Conservation (phyloP, 768 basidiomycete genomes). For the Pleurotus salmoneostramineus region DNA sequence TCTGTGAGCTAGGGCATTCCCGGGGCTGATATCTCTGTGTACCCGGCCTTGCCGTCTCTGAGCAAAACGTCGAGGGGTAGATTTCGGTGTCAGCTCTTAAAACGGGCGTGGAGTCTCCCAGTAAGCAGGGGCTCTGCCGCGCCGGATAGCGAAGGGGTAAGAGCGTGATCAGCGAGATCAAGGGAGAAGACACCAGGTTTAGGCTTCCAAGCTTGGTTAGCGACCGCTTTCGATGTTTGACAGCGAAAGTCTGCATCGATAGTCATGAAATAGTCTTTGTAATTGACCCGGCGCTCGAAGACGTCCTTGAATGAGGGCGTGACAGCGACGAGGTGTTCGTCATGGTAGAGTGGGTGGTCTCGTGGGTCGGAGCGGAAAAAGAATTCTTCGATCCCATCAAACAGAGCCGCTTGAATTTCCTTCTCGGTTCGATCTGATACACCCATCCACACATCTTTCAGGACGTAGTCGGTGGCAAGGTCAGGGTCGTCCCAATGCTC, state of each 20-base stretch:
- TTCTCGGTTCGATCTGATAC: constrained; percentile 3
- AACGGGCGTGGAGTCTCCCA: neutral
- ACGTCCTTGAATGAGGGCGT: neutral
- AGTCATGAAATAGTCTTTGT: neutral
- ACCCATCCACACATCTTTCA: constrained; percentile 19
- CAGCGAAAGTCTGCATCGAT: neutral
- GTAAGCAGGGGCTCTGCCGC: neutral
- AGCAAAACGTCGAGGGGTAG: neutral
- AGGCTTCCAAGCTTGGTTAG: neutral
- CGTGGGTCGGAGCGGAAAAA: neutral
- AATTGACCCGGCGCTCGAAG: neutral
- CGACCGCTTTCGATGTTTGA: neutral
- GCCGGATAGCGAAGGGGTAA: neutral
- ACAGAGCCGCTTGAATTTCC: constrained; percentile 13
- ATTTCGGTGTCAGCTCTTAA: neutral
- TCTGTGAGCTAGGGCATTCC: neutral
- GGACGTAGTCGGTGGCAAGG: neutral
- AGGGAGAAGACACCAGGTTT: neutral
- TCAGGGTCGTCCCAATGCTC: constrained; percentile 6
- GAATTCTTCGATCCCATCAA: neutral
- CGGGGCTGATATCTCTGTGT: constrained; percentile 3
- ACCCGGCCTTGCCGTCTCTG: neutral
- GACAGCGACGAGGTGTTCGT: neutral
- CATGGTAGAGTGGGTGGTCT: neutral
- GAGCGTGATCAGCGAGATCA: no score